Evolutionary conservation across 352 stramenopile genomes (phyloP).

Genomic region (Sclerospora graminicola): DNA sequence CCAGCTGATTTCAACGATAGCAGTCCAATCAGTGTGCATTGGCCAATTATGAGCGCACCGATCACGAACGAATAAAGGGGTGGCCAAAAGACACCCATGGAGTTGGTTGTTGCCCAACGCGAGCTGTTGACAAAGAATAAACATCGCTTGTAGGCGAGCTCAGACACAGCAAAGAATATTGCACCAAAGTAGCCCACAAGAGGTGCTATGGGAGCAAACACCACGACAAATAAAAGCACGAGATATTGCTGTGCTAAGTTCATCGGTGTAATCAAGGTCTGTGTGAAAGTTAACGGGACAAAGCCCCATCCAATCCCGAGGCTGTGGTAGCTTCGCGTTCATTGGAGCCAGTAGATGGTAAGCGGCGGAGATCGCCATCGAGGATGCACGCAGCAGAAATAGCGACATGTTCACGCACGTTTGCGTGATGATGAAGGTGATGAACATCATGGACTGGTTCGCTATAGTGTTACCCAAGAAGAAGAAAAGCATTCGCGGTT

Average conservation of each 20-base stretch:
- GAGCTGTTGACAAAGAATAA: conserved; percentile 59
- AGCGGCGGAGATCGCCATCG: conserved; percentile 30
- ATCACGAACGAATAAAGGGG: conserved; percentile 61
- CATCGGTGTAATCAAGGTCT: conserved; percentile 44
- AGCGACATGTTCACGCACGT: conserved; percentile 52
- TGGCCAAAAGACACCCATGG: conserved; percentile 55
- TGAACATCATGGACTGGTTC: conserved; percentile 73
- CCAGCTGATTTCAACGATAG: conserved; percentile 55
- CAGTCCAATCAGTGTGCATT: conserved; percentile 54
- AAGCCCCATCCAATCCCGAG: conserved; percentile 46
- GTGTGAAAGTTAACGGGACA: conserved; percentile 38
- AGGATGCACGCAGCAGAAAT: conserved; percentile 45
- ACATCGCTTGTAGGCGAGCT: conserved; percentile 60
- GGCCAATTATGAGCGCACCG: conserved; percentile 43
- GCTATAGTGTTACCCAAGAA: conserved; percentile 64
- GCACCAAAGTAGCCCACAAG: conserved; percentile 47
- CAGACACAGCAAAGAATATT: conserved; percentile 58
- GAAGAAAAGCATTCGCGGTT: conserved; percentile 51
- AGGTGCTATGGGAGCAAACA: conserved; percentile 65
- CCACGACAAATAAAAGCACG: conserved; percentile 62
- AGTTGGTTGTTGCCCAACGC: conserved; percentile 44
- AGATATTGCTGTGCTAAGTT: conserved; percentile 60
- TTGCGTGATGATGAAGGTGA: conserved; percentile 70
- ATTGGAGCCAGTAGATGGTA: conserved; percentile 41
- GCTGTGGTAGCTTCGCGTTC: conserved; percentile 33